A percentile compares a stretch with the other conserved stretches of the same genome.
Conservation (phyloP, 805 yeast genomes). For the Candida maris region DNA sequence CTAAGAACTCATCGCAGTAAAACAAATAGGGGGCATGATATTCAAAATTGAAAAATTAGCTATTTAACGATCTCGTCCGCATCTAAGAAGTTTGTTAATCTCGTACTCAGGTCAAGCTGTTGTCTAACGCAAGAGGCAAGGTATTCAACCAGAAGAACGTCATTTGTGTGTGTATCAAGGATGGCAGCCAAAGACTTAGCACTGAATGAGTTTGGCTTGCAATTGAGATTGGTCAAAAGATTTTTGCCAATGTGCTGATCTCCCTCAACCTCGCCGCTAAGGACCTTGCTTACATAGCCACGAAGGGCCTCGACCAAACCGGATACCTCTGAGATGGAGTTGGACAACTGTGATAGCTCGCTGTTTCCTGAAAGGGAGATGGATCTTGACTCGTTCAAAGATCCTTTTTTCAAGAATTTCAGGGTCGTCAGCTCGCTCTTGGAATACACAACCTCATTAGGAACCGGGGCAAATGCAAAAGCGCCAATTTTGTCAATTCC, state of each 20-base stretch:
- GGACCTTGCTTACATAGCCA: slow-evolving; percentile 42
- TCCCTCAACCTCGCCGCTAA: slow-evolving; percentile 41
- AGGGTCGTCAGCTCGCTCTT: slow-evolving; percentile 58
- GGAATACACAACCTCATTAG: slow-evolving; percentile 57
- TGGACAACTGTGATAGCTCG: slow-evolving; percentile 43
- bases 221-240: slow-evolving; percentile 54
- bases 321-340: slow-evolving; percentile 44
- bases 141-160: slow-evolving; percentile 75
- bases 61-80: slow-evolving; percentile 32
- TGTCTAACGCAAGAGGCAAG: slow-evolving; percentile 80
- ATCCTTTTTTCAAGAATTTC: slow-evolving; percentile 41
- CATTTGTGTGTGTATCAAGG: slow-evolving; percentile 72
- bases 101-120: slow-evolving; percentile 75
- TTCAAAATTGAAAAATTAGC: slow-evolving; percentile 4
- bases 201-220: slow-evolving; percentile 49
- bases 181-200: slow-evolving; percentile 52
- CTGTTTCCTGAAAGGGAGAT: slow-evolving; percentile 34
- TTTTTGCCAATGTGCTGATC: slow-evolving; percentile 62
- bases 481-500: slow-evolving; percentile 40
- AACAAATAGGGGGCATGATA: neutral
- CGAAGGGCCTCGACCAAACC: slow-evolving; percentile 47
- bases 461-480: slow-evolving; percentile 73
- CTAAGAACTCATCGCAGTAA: too few species aligned
- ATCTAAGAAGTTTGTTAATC: slow-evolving; percentile 54
- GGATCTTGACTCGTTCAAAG: slow-evolving; percentile 29